A percentile compares a stretch with the other conserved stretches of the same genome.
Conservation (phyloP, 2,329 filamentous ascomycete genomes). For the Paecilomyces sp. region DNA sequence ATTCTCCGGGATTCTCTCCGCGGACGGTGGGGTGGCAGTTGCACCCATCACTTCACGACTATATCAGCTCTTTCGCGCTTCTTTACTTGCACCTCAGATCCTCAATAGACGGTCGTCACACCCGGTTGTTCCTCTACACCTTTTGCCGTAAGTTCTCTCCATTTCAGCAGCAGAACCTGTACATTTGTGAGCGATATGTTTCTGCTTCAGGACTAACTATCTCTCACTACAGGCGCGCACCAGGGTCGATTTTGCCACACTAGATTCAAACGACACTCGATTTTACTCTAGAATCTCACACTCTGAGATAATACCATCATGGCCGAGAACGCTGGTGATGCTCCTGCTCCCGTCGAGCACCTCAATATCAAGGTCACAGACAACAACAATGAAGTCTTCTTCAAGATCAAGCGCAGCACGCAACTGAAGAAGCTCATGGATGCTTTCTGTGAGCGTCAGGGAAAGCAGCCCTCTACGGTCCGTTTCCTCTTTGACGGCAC, state of each 20-base stretch:
- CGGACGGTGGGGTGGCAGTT: constrained; percentile 20
- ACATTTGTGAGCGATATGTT: neutral
- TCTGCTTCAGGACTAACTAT: neutral
- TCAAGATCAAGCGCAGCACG: constrained; percentile 98
- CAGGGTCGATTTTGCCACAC: neutral
- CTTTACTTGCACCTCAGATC: constrained; percentile 3
- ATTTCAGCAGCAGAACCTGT: neutral
- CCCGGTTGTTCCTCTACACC: neutral
- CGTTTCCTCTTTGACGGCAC: constrained; percentile 96
- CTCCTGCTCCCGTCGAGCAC: constrained; percentile 59
- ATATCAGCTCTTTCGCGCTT: constrained; percentile 10
- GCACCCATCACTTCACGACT: constrained; percentile 6
- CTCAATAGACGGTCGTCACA: neutral
- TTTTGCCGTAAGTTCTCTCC: neutral
- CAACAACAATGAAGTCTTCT: constrained; percentile 99
- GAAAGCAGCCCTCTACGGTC: constrained; percentile 76
- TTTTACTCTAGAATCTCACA: neutral
- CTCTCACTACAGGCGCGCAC: neutral
- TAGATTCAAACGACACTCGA: neutral
- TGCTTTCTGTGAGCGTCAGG: constrained; percentile 93
- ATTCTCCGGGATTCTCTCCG: constrained; percentile 26
- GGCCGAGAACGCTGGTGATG: constrained; percentile 24
- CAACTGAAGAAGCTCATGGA: constrained; percentile 97
- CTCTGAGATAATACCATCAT: constrained; percentile 37
- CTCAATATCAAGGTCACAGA: constrained; percentile 99